Evolutionary conservation across 495 filamentous ascomycete genomes (phyloP), one percentile per base, ranked within the genome.

Genomic region (Penicillium nucicola): DNA sequence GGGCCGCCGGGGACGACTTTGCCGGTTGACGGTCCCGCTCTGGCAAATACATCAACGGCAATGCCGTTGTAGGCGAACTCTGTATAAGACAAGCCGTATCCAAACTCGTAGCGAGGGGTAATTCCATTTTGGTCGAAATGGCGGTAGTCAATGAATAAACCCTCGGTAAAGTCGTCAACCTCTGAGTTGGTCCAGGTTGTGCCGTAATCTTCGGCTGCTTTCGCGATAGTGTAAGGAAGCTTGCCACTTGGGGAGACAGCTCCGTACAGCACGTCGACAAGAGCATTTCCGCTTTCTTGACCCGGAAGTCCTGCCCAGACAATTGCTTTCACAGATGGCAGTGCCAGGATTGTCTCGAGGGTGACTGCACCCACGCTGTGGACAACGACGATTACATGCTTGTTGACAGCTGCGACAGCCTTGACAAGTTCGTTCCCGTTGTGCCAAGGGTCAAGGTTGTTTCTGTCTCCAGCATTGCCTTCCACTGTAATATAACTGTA

Each of bases 311-410:
- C 20, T 72, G 83, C 42, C 76, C 79, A 77, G 35, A 87, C 66
- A 28, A 88, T 64, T 0, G 78, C 83, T 2, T 80, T 85, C 19
- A 87, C 79, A 43, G 45, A 50, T 83, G 84, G 46, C 72, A 77
- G 53, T 79, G 72, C 50, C 78, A 79, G 56, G 60, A 63, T 72
- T 1, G 66, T 66, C 48, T 60, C 66, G 14, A 54, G 50, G n/a
- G 68, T 69, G 33, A 86, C 45, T 68, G 69, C 68, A 6, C 84
- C 84, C 2, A 81, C 84, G 42, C 78, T 81, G 66, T 87, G 82
- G 34, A 83, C 69, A 32, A 95, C 82, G 12, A 96, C 87, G 47
- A 96, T 84, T 12, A 88, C 92, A 72, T 93, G 92, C 57, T 84
- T 78, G 72, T 86, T 89, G 22, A 76, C 52, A 5, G 81, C 75